Evolutionary conservation across 805 yeast species (phyloP).

Genomic region (Yamadazyma insecticola): DNA sequence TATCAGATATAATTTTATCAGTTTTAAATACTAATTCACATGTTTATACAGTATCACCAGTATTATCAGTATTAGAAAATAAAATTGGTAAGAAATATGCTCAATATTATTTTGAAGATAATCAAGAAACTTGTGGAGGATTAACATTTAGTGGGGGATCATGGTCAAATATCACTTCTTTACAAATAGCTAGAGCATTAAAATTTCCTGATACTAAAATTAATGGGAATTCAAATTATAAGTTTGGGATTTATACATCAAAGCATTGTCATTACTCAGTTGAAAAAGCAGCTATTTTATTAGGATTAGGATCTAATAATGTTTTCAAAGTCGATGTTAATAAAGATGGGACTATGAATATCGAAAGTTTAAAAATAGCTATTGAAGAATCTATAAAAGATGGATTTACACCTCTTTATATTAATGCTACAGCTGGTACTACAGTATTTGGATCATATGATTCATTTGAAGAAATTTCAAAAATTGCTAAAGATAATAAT

Average conservation of each 20-base stretch:
- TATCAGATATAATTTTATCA: constrained; percentile 65
- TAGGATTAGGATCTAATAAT: constrained; percentile 62
- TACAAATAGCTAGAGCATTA: constrained; percentile 68
- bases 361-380: constrained; percentile 38
- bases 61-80: constrained; percentile 70
- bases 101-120: constrained; percentile 51
- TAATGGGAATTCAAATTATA: constrained; percentile 47
- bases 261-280: constrained; percentile 76
- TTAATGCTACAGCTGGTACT: constrained; percentile 85
- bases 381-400: constrained; percentile 40
- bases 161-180: constrained; percentile 75
- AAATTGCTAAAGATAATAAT: constrained; percentile 48
- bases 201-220: constrained; percentile 65
- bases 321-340: constrained; percentile 63
- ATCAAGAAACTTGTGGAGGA: constrained; percentile 62
- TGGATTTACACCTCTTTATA: constrained; percentile 71
- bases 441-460: constrained; percentile 86
- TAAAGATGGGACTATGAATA: constrained; percentile 53
- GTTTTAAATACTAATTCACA: constrained; percentile 79
- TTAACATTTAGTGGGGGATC: constrained; percentile 85
- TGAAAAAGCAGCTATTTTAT: constrained; percentile 72
- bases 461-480: constrained; percentile 52
- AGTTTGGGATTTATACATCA: constrained; percentile 68
- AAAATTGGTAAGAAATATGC: constrained; percentile 67
- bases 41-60: constrained; percentile 82